Evolutionary conservation across 2,329 filamentous ascomycete genomes (phyloP).

Genomic region (Rhynchosporium agropyri): DNA sequence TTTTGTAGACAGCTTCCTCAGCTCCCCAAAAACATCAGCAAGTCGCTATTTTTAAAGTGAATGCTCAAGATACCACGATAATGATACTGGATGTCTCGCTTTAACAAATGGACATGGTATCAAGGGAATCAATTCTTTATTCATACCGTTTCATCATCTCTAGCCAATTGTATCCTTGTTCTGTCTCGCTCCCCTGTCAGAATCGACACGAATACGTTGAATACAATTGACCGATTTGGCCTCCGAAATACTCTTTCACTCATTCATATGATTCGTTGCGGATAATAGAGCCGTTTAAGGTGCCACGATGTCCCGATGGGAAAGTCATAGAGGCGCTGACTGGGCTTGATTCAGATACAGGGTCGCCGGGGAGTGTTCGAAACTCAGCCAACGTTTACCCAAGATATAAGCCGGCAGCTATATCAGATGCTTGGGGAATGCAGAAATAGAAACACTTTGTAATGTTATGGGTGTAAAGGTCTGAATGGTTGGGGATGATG

Average conservation of each 20-base stretch:
- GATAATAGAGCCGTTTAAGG: conserved; percentile 4
- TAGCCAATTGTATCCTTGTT: conserved; percentile 1
- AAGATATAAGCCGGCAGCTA: not conserved
- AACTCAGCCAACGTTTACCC: conserved; percentile 11
- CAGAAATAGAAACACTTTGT: not conserved
- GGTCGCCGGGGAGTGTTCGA: not conserved
- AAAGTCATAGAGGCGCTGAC: not conserved
- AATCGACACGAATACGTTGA: not conserved
- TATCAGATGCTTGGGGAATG: not conserved
- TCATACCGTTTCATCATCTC: not conserved
- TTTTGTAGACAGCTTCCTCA: not conserved
- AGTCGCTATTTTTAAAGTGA: not conserved
- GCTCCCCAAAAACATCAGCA: conserved; percentile 1
- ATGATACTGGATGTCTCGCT: not conserved
- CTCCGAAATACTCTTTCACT: not conserved
- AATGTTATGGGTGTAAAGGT: not conserved
- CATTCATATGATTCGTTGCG: conserved; percentile 8
- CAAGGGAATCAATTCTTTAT: not conserved
- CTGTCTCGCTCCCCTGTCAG: not conserved
- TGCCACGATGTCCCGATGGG: conserved; percentile 1
- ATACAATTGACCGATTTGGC: not conserved
- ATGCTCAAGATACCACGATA: not conserved
- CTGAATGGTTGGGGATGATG: not conserved
- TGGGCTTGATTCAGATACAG: conserved; percentile 3
- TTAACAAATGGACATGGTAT: not conserved